Evolutionary conservation across 768 basidiomycete species (phyloP).

Genomic region (Pleurotus tuoliensis): DNA sequence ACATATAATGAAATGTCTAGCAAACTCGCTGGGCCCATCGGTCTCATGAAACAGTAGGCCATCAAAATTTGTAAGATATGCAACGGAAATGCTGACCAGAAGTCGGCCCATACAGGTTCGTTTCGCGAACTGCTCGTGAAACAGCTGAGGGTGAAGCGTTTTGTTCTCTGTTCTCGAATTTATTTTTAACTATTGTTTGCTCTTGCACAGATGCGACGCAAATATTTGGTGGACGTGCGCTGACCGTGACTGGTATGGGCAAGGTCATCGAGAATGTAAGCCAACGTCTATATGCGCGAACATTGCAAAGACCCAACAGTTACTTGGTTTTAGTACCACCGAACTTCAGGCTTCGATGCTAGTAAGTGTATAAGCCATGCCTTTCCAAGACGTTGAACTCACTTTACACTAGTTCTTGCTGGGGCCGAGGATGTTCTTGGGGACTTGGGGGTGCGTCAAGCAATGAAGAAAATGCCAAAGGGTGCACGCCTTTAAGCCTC

Average conservation of each 20-base stretch:
- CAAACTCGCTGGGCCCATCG: slow-evolving; percentile 86
- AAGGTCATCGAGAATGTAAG: slow-evolving; percentile 76
- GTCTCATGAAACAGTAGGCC: slow-evolving; percentile 79
- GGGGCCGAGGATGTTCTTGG: slow-evolving; percentile 75
- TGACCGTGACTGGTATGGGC: slow-evolving; percentile 88
- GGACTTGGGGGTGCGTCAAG: slow-evolving; percentile 72
- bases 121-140: slow-evolving; percentile 64
- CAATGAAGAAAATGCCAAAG: slow-evolving; percentile 63
- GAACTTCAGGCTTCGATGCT: slow-evolving; percentile 80
- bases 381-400: slow-evolving; percentile 2
- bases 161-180: slow-evolving; percentile 9
- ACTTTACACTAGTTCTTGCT: slow-evolving; percentile 50
- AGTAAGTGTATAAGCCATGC: slow-evolving; percentile 34
- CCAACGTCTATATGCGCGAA: slow-evolving; percentile 9
- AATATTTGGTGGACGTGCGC: slow-evolving; percentile 85
- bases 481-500: slow-evolving; percentile 25
- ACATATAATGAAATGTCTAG: slow-evolving; percentile 78
- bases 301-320: slow-evolving; percentile 5
- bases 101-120: slow-evolving; percentile 41
- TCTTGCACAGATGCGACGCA: slow-evolving; percentile 64
- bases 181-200: slow-evolving; percentile 32
- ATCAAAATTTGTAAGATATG: neutral
- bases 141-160: slow-evolving; percentile 54
- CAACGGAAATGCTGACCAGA: slow-evolving; percentile 2
- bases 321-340: slow-evolving; percentile 56